phyloP scores from a whole-genome alignment of 2,329 filamentous ascomycete genomes.

The Aureobasidium sp. region DNA sequence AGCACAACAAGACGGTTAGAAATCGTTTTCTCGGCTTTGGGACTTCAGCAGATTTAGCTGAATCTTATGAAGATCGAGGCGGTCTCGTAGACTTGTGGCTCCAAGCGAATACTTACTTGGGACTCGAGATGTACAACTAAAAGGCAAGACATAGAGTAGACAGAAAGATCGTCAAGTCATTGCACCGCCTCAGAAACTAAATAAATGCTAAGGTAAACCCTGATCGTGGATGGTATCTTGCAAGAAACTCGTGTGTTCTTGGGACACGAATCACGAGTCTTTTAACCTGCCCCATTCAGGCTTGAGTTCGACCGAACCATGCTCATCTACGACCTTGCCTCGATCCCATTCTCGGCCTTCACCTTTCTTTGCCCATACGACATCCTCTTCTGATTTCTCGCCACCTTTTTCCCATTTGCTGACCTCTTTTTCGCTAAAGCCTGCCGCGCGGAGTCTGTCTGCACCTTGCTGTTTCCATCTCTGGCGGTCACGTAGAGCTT shows the following conservation, averaged over 20 bases:
- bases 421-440: slow-evolving; percentile 70
- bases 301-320: slow-evolving; percentile 23
- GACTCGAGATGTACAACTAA: background rate
- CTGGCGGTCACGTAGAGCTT: slow-evolving; percentile 71
- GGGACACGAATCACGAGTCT: background rate
- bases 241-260: background rate
- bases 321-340: slow-evolving; percentile 55
- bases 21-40: background rate
- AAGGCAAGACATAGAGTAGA: slow-evolving; percentile 4
- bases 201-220: background rate
- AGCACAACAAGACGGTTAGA: background rate
- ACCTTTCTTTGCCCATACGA: slow-evolving; percentile 29
- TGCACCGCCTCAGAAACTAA: background rate
- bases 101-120: background rate
- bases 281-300: slow-evolving; percentile 16
- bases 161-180: background rate
- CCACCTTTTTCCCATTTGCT: slow-evolving; percentile 61
- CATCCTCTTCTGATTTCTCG: slow-evolving; percentile 50
- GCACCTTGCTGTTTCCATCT: slow-evolving; percentile 70
- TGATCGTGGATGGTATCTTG: background rate
- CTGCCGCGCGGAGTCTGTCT: slow-evolving; percentile 66
- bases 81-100: background rate
- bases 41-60: background rate
- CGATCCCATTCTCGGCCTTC: slow-evolving; percentile 62
- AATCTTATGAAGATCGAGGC: background rate